phyloP scores from a whole-genome alignment of 148 eudicot genomes.

The Rhododendron henanense region DNA sequence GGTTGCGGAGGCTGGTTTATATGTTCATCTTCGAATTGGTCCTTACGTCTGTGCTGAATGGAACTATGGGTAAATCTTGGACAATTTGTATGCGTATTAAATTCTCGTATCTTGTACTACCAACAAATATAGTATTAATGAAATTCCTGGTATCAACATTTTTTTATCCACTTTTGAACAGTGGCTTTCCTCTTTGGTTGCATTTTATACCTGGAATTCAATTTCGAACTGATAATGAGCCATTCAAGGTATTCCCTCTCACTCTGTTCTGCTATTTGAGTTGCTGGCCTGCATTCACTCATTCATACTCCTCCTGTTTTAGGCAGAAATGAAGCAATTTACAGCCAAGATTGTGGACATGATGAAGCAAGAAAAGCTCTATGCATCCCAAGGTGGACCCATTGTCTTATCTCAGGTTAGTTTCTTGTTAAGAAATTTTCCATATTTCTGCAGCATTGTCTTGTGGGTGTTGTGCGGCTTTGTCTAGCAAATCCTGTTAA shows the following conservation, averaged over 20 bases:
- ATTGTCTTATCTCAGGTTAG: constrained; percentile 87
- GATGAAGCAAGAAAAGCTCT: constrained; percentile 80
- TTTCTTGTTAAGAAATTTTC: background rate
- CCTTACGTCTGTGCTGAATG: constrained; percentile 96
- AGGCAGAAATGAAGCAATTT: constrained; percentile 90
- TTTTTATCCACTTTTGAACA: constrained; percentile 25
- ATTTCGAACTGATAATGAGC: constrained; percentile 86
- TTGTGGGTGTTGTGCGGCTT: background rate
- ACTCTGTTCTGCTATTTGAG: background rate
- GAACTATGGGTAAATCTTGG: constrained; percentile 69
- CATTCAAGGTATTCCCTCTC: constrained; percentile 70
- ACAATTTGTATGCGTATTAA: background rate
- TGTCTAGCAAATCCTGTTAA: background rate
- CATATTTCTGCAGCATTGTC: background rate
- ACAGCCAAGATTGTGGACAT: constrained; percentile 74
- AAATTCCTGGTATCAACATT: background rate
- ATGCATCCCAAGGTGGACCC: constrained; percentile 95
- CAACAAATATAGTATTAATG: background rate
- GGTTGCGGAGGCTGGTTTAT: constrained; percentile 75
- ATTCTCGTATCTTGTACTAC: background rate
- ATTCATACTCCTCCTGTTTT: constrained; percentile 11
- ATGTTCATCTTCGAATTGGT: constrained; percentile 76
- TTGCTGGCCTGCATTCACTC: no score
- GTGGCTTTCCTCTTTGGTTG: constrained; percentile 98
- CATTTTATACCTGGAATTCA: constrained; percentile 77